A percentile compares a stretch with the other conserved stretches of the same genome.
Conservation (phyloP, 352 stramenopile genomes). For the Globisporangium radiosum region DNA sequence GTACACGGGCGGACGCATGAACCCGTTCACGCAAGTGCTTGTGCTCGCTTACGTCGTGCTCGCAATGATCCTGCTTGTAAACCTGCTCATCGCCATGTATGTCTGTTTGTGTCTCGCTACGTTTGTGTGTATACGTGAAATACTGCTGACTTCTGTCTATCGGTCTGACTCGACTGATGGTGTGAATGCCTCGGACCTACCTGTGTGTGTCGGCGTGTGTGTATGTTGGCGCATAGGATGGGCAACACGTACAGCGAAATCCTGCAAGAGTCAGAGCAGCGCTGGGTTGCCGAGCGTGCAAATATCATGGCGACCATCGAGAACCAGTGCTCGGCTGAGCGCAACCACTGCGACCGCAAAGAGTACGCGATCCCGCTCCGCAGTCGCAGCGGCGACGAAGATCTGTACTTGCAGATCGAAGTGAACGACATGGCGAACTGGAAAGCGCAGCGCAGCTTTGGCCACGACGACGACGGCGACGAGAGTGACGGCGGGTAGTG, state of each 20-base stretch:
- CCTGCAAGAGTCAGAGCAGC: slow-evolving; percentile 48
- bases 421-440: slow-evolving; percentile 39
- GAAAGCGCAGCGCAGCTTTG: slow-evolving; percentile 18
- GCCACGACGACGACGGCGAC: not conserved
- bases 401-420: slow-evolving; percentile 44
- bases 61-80: slow-evolving; percentile 60
- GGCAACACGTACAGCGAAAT: slow-evolving; percentile 60
- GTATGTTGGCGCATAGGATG: slow-evolving; percentile 28
- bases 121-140: too few relatives aligned
- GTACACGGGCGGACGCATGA: slow-evolving; percentile 37
- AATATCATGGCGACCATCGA: slow-evolving; percentile 66
- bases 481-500: not conserved
- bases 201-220: not conserved
- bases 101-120: slow-evolving; percentile 1
- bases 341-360: slow-evolving; percentile 27
- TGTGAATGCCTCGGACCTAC: too few relatives aligned
- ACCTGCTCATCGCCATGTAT: slow-evolving; percentile 60
- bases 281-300: slow-evolving; percentile 53
- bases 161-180: too few relatives aligned
- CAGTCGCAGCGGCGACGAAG: slow-evolving; percentile 25
- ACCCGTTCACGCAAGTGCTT: slow-evolving; percentile 36
- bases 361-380: slow-evolving; percentile 36
- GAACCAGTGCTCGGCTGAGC: slow-evolving; percentile 29
- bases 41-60: slow-evolving; percentile 59
- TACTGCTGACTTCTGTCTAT: not conserved